phyloP scores from a whole-genome alignment of 2,329 filamentous ascomycete genomes.

The Xylariaceae sp. region DNA sequence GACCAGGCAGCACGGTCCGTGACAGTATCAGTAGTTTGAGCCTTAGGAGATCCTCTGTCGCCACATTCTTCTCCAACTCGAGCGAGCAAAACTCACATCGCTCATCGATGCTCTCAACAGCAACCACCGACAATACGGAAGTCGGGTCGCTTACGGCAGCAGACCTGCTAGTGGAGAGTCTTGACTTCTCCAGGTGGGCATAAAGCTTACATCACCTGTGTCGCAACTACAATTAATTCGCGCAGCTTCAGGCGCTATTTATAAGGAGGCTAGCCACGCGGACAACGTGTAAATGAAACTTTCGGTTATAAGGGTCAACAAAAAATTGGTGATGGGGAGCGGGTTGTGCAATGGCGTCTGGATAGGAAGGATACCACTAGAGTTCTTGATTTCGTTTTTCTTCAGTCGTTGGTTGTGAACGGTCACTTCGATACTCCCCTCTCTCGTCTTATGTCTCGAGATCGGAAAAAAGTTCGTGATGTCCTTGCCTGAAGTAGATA shows the following conservation, averaged over 20 bases:
- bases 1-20: slow-evolving; percentile 58
- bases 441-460: not conserved
- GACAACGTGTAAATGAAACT: slow-evolving; percentile 29
- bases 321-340: slow-evolving; percentile 20
- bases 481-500: not conserved
- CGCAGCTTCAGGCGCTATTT: not conserved
- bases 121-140: slow-evolving; percentile 63
- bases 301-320: slow-evolving; percentile 21
- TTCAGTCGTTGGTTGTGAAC: not conserved
- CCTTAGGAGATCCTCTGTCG: slow-evolving; percentile 62
- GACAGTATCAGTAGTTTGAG: slow-evolving; percentile 68
- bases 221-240: not conserved
- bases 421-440: not conserved
- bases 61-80: slow-evolving; percentile 66
- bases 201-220: slow-evolving; percentile 31
- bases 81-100: slow-evolving; percentile 65
- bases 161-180: slow-evolving; percentile 52
- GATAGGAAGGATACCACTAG: slow-evolving; percentile 49
- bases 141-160: slow-evolving; percentile 43
- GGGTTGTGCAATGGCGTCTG: slow-evolving; percentile 41
- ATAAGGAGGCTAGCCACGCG: slow-evolving; percentile 29
- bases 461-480: slow-evolving; percentile 4
- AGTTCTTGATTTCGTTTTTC: slow-evolving; percentile 34
- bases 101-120: slow-evolving; percentile 63
- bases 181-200: slow-evolving; percentile 60